Evolutionary conservation across 2,329 filamentous ascomycete genomes (phyloP).

Genomic region (Cytospora chrysosperma): DNA sequence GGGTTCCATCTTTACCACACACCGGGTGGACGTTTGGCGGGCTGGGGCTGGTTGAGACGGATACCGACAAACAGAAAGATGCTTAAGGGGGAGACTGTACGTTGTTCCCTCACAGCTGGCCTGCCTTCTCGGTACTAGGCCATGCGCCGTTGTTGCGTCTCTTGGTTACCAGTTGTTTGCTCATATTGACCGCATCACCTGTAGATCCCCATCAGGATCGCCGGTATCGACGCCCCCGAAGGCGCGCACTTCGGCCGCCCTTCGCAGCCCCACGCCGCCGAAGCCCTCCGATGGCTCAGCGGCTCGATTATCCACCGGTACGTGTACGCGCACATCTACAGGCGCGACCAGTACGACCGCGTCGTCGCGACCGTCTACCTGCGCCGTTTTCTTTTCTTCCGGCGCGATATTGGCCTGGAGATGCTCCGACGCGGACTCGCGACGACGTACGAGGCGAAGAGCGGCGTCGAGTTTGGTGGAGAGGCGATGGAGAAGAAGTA

Average conservation of each 20-base stretch:
- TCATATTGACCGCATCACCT: conserved; percentile 8
- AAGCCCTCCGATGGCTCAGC: conserved; percentile 80
- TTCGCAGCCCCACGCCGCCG: conserved; percentile 78
- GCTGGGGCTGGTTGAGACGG: conserved; percentile 88
- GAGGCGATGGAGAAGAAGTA: conserved; percentile 60
- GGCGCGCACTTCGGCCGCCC: conserved; percentile 87
- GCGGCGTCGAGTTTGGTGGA: conserved; percentile 83
- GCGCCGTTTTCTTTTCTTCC: conserved; percentile 61
- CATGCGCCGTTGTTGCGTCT: background rate
- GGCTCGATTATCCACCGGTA: conserved; percentile 67
- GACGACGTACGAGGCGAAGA: conserved; percentile 91
- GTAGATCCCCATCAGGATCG: conserved; percentile 83
- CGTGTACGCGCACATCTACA: conserved; percentile 80
- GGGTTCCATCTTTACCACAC: conserved; percentile 95
- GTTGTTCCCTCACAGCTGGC: conserved; percentile 29
- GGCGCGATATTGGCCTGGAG: conserved; percentile 80
- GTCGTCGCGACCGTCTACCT: conserved; percentile 84
- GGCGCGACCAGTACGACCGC: conserved; percentile 87
- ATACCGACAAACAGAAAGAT: conserved; percentile 68
- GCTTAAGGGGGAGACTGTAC: conserved; percentile 75
- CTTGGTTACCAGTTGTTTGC: background rate
- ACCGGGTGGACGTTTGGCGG: conserved; percentile 79
- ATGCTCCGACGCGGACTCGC: conserved; percentile 85
- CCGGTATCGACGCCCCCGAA: conserved; percentile 92
- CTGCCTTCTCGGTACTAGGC: background rate